phyloP scores from a whole-genome alignment of 306 rosid genomes.

The Arachis hypogaea region DNA sequence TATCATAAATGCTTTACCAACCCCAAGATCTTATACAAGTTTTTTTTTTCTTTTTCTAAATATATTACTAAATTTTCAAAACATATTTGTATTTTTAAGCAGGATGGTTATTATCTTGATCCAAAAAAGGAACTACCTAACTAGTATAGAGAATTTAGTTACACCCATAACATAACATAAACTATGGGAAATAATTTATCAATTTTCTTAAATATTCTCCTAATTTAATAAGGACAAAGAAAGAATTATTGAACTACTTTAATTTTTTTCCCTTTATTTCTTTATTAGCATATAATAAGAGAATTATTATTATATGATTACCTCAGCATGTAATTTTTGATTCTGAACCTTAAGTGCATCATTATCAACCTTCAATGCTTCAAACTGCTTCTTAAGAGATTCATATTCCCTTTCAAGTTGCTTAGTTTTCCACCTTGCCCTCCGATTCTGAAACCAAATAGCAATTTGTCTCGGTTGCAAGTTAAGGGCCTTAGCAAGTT shows the following conservation, averaged over 20 bases:
- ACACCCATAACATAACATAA: too few species aligned
- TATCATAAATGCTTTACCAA: background rate
- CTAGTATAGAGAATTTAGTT: slow-evolving; percentile 2
- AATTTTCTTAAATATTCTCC: too few species aligned
- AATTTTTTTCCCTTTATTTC: too few species aligned
- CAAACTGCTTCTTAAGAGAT: slow-evolving; percentile 71
- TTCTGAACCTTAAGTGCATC: slow-evolving; percentile 68
- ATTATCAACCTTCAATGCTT: slow-evolving; percentile 63
- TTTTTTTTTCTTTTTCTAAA: background rate
- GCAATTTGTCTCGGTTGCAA: slow-evolving; percentile 85
- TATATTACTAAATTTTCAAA: too few species aligned
- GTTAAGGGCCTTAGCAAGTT: slow-evolving; percentile 73
- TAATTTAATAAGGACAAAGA: too few species aligned
- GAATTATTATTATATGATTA: slow-evolving; percentile 1
- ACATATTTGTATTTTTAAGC: too few species aligned
- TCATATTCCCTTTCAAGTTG: slow-evolving; percentile 76
- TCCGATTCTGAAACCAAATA: slow-evolving; percentile 90
- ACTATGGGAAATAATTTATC: too few species aligned
- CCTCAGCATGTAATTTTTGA: slow-evolving; percentile 73
- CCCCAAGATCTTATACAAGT: background rate
- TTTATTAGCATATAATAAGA: too few species aligned
- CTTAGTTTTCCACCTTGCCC: slow-evolving; percentile 92
- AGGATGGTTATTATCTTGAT: background rate
- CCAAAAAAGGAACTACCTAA: background rate
- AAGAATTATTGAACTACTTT: too few species aligned